phyloP scores from a whole-genome alignment of 2,329 filamentous ascomycete species.

The Plectosphaerella cucumerina region DNA sequence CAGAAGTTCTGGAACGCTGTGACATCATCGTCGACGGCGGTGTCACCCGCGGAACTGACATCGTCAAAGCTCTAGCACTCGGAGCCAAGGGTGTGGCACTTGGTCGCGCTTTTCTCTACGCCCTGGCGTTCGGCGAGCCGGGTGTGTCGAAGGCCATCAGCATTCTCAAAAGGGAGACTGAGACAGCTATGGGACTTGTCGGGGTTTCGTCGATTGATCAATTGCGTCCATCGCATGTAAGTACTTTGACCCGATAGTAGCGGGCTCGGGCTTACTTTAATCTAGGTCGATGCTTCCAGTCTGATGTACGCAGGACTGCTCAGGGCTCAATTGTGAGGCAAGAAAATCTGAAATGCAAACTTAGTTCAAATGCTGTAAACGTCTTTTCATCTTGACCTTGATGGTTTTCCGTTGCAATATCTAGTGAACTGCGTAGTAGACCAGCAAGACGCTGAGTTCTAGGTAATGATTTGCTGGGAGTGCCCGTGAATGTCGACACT shows the following conservation, averaged over 20 bases:
- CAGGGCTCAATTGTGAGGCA: no score
- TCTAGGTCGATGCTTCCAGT: not conserved
- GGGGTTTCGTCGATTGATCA: not conserved
- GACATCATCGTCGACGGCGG: slow-evolving; percentile 6
- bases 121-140: slow-evolving; percentile 1
- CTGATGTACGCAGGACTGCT: not conserved
- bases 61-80: slow-evolving; percentile 7
- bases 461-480: no score
- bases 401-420: no score
- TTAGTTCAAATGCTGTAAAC: no score
- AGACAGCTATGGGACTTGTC: not conserved
- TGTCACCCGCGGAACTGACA: slow-evolving; percentile 3
- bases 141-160: not conserved
- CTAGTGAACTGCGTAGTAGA: no score
- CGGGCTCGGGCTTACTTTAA: not conserved
- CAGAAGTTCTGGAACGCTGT: not conserved
- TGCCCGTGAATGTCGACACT: no score
- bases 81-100: slow-evolving; percentile 6
- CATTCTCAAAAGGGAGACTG: not conserved
- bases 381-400: no score
- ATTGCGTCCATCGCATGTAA: not conserved
- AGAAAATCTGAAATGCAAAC: no score
- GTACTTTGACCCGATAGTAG: not conserved
- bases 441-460: no score
- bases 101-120: slow-evolving; percentile 4